Percentiles rank a stretch among this genome's conserved stretches.
Evolutionary conservation across 1,284 basidiomycete species (phyloP).

Genomic region (Ustilago crameri): DNA sequence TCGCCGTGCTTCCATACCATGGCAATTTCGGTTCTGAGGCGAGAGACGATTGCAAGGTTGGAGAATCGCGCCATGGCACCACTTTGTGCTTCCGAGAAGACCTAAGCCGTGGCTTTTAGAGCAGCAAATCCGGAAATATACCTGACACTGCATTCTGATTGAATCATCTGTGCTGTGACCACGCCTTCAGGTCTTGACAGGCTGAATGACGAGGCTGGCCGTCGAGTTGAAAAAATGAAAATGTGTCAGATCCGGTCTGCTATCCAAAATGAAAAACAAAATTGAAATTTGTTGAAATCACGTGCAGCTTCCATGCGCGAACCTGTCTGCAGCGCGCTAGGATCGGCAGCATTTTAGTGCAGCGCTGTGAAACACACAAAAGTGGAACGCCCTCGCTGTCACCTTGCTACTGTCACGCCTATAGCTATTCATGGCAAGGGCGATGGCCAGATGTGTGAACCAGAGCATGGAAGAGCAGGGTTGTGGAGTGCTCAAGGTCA

Average conservation of each 20-base stretch:
- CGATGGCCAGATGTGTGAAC: no score
- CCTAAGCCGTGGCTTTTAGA: conserved; percentile 43
- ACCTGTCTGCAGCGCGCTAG: conserved; percentile 32
- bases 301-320: conserved; percentile 29
- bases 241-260: background rate
- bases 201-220: no score
- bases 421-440: background rate
- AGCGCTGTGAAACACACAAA: conserved; percentile 8
- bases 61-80: conserved; percentile 42
- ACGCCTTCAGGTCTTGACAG: no score
- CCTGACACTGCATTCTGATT: no score
- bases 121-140: no score
- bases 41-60: conserved; percentile 38
- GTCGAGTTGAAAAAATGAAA: no score
- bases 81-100: conserved; percentile 57
- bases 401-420: background rate
- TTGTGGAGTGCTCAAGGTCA: no score
- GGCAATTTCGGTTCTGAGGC: background rate
- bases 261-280: background rate
- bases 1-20: conserved; percentile 57
- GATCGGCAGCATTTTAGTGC: conserved; percentile 19
- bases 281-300: conserved; percentile 12
- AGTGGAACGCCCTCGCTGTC: background rate
- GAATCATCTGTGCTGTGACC: no score
- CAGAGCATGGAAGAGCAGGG: no score